Base-by-base conservation (phyloP, 441 rosid species). In the Adansonia gregorii region DNA sequence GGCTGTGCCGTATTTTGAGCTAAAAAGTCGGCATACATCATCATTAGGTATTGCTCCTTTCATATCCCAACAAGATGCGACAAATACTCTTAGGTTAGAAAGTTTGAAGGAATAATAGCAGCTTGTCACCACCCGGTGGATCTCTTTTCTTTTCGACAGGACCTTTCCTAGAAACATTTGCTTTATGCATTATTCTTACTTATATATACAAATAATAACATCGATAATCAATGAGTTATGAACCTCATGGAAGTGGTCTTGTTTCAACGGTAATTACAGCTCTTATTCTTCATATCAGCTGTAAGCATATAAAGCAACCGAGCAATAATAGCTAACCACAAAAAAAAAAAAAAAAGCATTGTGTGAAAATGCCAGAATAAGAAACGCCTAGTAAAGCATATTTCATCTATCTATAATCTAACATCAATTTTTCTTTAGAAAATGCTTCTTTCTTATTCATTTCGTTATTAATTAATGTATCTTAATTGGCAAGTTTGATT, bases 401-500 rank as follows among this genome's bases (percentile, higher is more conserved):
- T 39, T 39, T 39, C 43, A 39, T 39, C 43, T 70, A 11, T 22
- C 68, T 61, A 45, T 43, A 24, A 60, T 64, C 68, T 64, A n/a
- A 64, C 9, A 64, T 64, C 68, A 31, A 64, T 64, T 31, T 64
- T 15, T 59, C 15, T 10, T 59, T 59, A 22, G 65, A 22, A 59
- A 59, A 59, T 22, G 65, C 35, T 22, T 59, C 65, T 9, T 59
- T 9, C 35, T 9, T 22, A 22, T 59, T 12, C 7, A 10, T 59
- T 22, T 9, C 11, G 65, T 59, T 22, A 9, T 59, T 35, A 22
- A 59, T 59, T 9, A 10, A 15, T 27, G 35, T 27, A 27, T 27
- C 66, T 61, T 10, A 22, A 3, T 59, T 59, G 4, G 65, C 15
- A 22, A 9, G 6, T 59, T 59, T 3, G 11, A 22, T 59, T 59